Conservation (phyloP, 2,329 filamentous ascomycete species). For the Aurifilum marmelostoma region DNA sequence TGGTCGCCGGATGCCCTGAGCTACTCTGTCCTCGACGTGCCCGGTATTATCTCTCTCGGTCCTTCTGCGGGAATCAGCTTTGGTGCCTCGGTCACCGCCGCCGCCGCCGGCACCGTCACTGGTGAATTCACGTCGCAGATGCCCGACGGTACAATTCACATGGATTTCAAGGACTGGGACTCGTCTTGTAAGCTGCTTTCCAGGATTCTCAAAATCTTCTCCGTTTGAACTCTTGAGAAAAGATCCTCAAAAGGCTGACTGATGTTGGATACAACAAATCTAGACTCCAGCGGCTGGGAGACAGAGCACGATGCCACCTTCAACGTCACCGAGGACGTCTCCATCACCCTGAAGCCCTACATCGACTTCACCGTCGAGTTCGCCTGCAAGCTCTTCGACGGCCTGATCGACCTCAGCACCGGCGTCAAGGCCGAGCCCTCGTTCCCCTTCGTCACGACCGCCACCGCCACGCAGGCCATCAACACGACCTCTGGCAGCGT, state of each 20-base stretch:
- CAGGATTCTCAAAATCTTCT: neutral
- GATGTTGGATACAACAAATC: neutral
- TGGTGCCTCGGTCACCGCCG: constrained; percentile 19
- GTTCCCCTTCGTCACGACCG: constrained; percentile 26
- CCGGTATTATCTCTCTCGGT: constrained; percentile 26
- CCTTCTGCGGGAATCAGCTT: constrained; percentile 27
- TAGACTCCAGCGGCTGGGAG: constrained; percentile 23
- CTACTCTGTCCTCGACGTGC: constrained; percentile 32
- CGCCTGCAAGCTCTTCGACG: constrained; percentile 25
- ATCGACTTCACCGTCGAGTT: constrained; percentile 30
- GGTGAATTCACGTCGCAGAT: constrained; percentile 21
- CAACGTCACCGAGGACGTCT: constrained; percentile 22
- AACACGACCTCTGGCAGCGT: constrained; percentile 21
- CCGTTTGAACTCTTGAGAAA: too few relatives aligned
- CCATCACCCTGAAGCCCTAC: constrained; percentile 19
- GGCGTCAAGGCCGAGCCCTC: constrained; percentile 27
- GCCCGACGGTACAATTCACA: constrained; percentile 27
- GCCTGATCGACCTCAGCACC: constrained; percentile 27
- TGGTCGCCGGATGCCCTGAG: constrained; percentile 20
- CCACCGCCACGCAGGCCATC: constrained; percentile 22
- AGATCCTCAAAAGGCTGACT: neutral
- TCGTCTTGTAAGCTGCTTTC: constrained; percentile 17
- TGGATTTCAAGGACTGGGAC: constrained; percentile 24
- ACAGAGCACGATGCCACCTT: constrained; percentile 14
- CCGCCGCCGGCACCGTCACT: constrained; percentile 13